Conservation (phyloP, 352 stramenopile species). For the Pythium volutum region DNA sequence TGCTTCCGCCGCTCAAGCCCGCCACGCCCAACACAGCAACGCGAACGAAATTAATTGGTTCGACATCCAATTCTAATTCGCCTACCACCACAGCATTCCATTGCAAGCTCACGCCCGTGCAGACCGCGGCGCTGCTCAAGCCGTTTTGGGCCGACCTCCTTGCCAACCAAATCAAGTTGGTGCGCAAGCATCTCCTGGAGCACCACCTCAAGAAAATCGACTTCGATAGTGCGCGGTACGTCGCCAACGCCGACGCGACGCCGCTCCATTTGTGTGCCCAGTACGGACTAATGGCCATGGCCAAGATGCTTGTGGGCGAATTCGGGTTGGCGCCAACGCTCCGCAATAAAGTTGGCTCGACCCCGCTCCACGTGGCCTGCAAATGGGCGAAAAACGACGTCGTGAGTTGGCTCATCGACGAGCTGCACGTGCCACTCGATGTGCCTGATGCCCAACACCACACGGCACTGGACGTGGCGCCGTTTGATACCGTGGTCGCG, state of each 20-base stretch:
- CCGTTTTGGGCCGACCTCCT: constrained; percentile 51
- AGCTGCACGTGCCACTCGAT: constrained; percentile 33
- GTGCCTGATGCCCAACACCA: constrained; percentile 44
- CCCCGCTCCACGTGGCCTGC: constrained; percentile 53
- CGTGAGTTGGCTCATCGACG: constrained; percentile 36
- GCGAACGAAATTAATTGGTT: background rate
- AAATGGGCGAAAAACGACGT: constrained; percentile 41
- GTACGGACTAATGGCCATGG: constrained; percentile 38
- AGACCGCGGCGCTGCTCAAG: constrained; percentile 41
- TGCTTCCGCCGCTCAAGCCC: background rate
- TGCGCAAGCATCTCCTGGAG: constrained; percentile 40
- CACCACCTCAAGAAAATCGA: constrained; percentile 35
- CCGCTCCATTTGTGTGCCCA: constrained; percentile 56
- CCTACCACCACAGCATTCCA: background rate
- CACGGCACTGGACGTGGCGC: constrained; percentile 48
- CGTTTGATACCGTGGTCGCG: constrained; percentile 37
- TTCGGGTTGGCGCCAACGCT: constrained; percentile 33
- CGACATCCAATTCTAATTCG: constrained; percentile 3
- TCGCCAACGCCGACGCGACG: constrained; percentile 39
- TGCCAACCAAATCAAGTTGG: constrained; percentile 42
- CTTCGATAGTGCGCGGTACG: constrained; percentile 35
- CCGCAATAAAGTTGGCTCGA: constrained; percentile 58
- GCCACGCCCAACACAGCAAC: background rate
- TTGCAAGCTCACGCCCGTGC: constrained; percentile 39
- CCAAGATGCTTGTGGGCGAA: constrained; percentile 37